Evolutionary conservation across 2,329 filamentous ascomycete genomes (phyloP).

Genomic region (Colletotrichum musicola): DNA sequence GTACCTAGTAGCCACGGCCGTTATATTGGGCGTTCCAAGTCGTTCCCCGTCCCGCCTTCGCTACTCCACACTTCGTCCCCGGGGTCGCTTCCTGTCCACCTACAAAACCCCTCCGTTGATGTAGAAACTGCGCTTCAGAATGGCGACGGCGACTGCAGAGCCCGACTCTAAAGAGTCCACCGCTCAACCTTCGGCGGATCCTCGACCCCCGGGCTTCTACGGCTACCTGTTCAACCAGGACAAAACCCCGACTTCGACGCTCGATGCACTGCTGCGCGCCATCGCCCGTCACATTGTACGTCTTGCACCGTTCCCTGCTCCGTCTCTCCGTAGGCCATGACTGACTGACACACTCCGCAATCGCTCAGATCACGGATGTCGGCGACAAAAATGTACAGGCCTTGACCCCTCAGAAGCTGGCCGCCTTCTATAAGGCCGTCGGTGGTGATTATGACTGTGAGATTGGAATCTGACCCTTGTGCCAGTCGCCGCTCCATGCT

Average conservation of each 20-base stretch:
- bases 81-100: conserved; percentile 22
- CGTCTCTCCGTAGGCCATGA: conserved; percentile 13
- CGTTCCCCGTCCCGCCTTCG: too few species aligned
- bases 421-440: conserved; percentile 81
- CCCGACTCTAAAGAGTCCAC: conserved; percentile 40
- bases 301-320: conserved; percentile 33
- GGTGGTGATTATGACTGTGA: conserved; percentile 81
- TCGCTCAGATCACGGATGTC: conserved; percentile 65
- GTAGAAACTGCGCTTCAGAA: conserved; percentile 35
- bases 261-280: conserved; percentile 76
- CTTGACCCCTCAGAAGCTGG: conserved; percentile 77
- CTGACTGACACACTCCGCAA: conserved; percentile 41
- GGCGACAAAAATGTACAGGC: conserved; percentile 66
- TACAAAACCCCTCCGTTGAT: conserved; percentile 32
- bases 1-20: conserved; percentile 30
- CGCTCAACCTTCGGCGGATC: conserved; percentile 20
- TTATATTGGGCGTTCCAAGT: conserved; percentile 24
- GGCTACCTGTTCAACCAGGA: conserved; percentile 76
- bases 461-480: conserved; percentile 33
- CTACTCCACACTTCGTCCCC: conserved; percentile 21
- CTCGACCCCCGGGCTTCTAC: conserved; percentile 55
- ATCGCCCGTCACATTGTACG: conserved; percentile 80
- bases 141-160: conserved; percentile 40
- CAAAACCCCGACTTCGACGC: conserved; percentile 75
- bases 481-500: conserved; percentile 2